Base-by-base conservation (phyloP, 129 eudicot genomes). In the Escallonia herrerae region DNA sequence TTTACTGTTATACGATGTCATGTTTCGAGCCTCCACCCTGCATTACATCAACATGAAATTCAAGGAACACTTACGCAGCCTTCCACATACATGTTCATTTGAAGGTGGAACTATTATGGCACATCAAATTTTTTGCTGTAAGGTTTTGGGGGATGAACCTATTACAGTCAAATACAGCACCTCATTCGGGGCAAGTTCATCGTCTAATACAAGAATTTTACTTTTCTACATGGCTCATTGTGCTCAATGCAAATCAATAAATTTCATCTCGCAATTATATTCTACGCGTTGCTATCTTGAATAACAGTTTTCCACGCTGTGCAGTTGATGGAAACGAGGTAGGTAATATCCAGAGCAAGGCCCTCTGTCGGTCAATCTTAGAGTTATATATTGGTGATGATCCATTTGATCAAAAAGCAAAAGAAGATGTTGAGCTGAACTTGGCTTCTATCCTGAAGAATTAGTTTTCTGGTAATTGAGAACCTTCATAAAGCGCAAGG, bases 301-400 rank as follows among this genome's bases (percentile, higher is more conserved):
- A 22, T 22, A 22, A 22, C 1, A 22, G 7, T n/a, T 8, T 43
- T 79, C 64, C 43, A 57, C 13, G 15, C 15, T 51, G 4, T 75
- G 74, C 66, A 93, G 98, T 93, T 80, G 96, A 93, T 69, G 98
- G 98, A 33, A 73, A 85, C 73, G 98, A 93, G 63, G 82, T 84
- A 57, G 98, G 98, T 74, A 83, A 91, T 72, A 82, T 93, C 43
- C 74, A 88, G 74, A 93, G 98, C 86, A 87, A 88, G 64, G 84
- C 83, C 7, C 62, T 93, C 48, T 88, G 98, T 67, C 83, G 83
- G 8, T 89, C 98, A 38, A 71, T 93, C 48, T 68, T 93, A 40
- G 99, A 93, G 80, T 78, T 93, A 50, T 93, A 89, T 66, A 82
- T 93, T 47, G 99, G 99, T 5, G 84, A 83, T 9, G 87, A 86